Evolutionary conservation across 2,329 filamentous ascomycete genomes (phyloP).

Genomic region (Ophiosphaerella narmari): DNA sequence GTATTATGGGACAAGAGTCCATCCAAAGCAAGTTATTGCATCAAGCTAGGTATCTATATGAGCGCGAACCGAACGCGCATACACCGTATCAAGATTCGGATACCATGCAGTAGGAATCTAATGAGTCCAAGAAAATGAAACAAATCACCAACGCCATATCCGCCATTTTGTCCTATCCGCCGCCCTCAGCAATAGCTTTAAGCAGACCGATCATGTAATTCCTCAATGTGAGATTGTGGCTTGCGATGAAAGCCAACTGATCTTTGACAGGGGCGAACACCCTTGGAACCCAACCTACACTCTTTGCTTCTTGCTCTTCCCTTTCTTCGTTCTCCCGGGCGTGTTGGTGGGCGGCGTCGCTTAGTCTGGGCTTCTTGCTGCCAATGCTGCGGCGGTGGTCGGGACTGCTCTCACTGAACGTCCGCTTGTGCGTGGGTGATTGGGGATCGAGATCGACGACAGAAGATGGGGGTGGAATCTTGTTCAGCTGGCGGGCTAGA

Average conservation of each 20-base stretch:
- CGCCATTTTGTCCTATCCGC: constrained; percentile 18
- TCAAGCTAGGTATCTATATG: too few species aligned
- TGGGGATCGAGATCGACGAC: constrained; percentile 28
- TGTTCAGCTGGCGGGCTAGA: constrained; percentile 61
- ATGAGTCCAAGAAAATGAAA: neutral
- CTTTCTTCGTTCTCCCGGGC: constrained; percentile 35
- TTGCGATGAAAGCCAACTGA: constrained; percentile 70
- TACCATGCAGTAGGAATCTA: too few species aligned
- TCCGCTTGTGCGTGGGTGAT: constrained; percentile 38
- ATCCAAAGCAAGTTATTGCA: too few species aligned
- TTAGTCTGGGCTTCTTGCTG: constrained; percentile 51
- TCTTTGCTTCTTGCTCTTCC: constrained; percentile 57
- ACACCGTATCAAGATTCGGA: too few species aligned
- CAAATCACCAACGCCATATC: neutral
- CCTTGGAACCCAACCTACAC: constrained; percentile 67
- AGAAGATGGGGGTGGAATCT: constrained; percentile 37
- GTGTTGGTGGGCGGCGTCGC: constrained; percentile 37
- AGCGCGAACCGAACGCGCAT: too few species aligned
- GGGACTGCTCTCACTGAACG: constrained; percentile 31
- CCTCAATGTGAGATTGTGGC: constrained; percentile 61
- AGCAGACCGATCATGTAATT: constrained; percentile 45
- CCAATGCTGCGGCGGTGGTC: constrained; percentile 28
- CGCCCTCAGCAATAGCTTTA: constrained; percentile 43
- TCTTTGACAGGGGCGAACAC: constrained; percentile 69
- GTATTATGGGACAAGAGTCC: too few species aligned